Evolutionary conservation across 163 green algal species (phyloP), one percentile per base, ranked within the genome.

Genomic region (Prototheca cutis): DNA sequence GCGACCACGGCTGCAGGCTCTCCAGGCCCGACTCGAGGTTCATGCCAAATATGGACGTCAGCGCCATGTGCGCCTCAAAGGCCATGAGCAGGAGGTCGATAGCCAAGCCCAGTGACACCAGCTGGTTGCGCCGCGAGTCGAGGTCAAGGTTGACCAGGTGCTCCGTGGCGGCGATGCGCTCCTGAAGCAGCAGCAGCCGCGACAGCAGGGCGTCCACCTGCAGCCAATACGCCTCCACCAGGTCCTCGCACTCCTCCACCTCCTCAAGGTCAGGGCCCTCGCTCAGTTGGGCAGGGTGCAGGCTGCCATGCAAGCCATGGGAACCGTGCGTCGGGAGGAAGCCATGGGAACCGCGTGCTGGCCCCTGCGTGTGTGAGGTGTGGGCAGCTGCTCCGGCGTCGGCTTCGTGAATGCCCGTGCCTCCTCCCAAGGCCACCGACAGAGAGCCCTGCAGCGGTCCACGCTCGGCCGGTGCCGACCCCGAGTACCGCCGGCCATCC

Each of bases 171-270:
- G 28, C 24, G 48, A 70, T 70, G 48, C 63, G 55, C 55, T 70
- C 63, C 48, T 61, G 53, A 27, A 63, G 48, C 13, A 70, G 56
- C 47, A 25, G 31, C 10, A 70, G 48, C 1, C 55, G 34, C 48
- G 52, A 62, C 0, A 70, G 63, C 3, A 61, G 40, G 2, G 54
- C 57, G 48, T 70, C 63, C 28, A 70, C 62, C 48, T 72, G 65
- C 65, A 72, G 58, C 65, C 65, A 72, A 52, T 72, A 72, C 6
- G 58, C 58, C 55, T 72, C 65, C 31, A 66, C 36, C 51, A 72
- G 48, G 31, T 72, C 65, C 31, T 72, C 65, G 1, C 36, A 55
- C 60, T 72, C 65, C 40, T 31, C 47, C 18, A 72, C n/a, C 40
- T 66, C 60, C 24, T 60, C 48, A 2, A 8, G 18, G 19, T 60